Conservation (phyloP, 208 protist species). For the Crithidia bombi region DNA sequence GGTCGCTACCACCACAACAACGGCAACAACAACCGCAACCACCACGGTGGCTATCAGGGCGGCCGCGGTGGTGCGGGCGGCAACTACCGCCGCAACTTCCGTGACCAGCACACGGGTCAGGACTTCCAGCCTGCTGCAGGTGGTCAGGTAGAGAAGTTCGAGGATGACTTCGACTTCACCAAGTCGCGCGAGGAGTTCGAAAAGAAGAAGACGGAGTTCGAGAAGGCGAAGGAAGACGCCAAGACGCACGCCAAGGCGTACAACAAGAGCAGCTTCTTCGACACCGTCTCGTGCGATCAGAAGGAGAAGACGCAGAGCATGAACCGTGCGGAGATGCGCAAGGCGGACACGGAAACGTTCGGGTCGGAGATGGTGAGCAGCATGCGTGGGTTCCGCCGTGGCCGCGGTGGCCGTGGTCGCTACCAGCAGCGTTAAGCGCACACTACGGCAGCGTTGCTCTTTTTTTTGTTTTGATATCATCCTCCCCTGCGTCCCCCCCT, state of each 20-base stretch:
- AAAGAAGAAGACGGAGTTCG: constrained; percentile 90
- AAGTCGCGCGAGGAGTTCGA: constrained; percentile 89
- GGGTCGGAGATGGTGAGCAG: constrained; percentile 83
- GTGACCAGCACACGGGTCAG: constrained; percentile 82
- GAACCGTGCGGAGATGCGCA: constrained; percentile 83
- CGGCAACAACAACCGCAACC: constrained; percentile 22
- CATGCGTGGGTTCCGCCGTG: constrained; percentile 76
- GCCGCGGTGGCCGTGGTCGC: constrained; percentile 66
- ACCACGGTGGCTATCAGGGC: constrained; percentile 43
- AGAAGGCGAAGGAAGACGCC: constrained; percentile 88
- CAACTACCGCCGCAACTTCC: constrained; percentile 55
- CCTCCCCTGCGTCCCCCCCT: constrained; percentile 6
- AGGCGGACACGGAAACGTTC: constrained; percentile 87
- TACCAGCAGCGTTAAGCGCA: constrained; percentile 60
- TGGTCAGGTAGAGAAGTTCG: constrained; percentile 80
- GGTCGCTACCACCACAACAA: constrained; percentile 32
- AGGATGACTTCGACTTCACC: constrained; percentile 90
- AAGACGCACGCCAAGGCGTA: constrained; percentile 79
- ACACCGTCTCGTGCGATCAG: constrained; percentile 84
- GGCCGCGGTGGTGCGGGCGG: constrained; percentile 46
- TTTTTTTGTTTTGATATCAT: constrained; percentile 18
- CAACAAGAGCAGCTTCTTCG: constrained; percentile 88
- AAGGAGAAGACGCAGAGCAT: constrained; percentile 60
- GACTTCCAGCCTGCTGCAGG: constrained; percentile 74
- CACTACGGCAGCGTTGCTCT: not conserved